These are phyloP conservation scores for Malus orientalis DNA, from an alignment of 306 rosid species.

Conservation along the genomic window DNA sequence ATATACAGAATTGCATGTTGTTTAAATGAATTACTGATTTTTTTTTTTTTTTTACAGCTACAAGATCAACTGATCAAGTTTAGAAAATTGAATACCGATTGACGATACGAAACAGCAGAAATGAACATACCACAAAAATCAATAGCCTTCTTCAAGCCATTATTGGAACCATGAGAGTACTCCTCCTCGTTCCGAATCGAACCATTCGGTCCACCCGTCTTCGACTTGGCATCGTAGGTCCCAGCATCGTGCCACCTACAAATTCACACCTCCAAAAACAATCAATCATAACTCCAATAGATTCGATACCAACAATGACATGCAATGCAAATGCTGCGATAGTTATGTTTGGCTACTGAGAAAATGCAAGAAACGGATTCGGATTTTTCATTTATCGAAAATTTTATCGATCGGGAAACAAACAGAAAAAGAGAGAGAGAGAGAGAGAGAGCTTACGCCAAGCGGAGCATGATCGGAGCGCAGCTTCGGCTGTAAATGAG, in stretches of 20 bases:
- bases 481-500: conserved; percentile 77
- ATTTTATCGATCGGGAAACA: not conserved
- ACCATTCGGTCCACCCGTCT: conserved; percentile 87
- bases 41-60: not conserved
- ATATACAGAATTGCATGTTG: not conserved
- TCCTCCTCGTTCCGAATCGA: conserved; percentile 87
- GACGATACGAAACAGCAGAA: not conserved
- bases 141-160: conserved; percentile 78
- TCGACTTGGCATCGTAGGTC: conserved; percentile 62
- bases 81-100: not conserved
- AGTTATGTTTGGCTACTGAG: not conserved
- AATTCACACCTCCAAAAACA: not conserved
- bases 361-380: not conserved
- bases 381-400: not conserved
- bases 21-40: too few relatives aligned
- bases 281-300: not conserved
- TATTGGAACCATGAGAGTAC: conserved; percentile 70
- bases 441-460: conserved; percentile 50
- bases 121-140: conserved; percentile 63
- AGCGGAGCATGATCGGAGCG: conserved; percentile 91
- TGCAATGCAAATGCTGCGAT: not conserved
- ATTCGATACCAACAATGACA: not conserved
- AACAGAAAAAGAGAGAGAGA: not conserved
- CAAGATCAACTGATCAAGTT: not conserved
- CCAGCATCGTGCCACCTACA: conserved; percentile 97